A percentile compares a stretch with the other conserved stretches of the same genome.
Evolutionary conservation across 2,329 filamentous ascomycete species (phyloP).

Genomic region (Coniochaeta sp.): DNA sequence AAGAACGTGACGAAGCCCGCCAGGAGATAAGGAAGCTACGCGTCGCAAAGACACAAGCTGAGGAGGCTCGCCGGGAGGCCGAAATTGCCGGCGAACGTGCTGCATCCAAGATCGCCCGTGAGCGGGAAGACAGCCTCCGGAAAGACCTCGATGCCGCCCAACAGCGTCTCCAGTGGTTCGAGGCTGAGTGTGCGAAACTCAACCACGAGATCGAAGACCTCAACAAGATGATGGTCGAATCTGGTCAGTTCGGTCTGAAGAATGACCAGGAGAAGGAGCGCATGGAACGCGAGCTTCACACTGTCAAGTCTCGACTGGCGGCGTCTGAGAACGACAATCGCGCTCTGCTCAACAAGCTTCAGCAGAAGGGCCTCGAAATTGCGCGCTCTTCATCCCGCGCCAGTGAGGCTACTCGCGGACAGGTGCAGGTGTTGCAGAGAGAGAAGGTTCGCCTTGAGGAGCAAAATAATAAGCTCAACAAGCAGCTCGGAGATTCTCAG

Average conservation of each 20-base stretch:
- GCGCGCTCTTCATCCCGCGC: constrained; percentile 82
- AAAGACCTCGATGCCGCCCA: constrained; percentile 77
- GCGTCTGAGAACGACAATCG: constrained; percentile 97
- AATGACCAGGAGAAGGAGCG: constrained; percentile 94
- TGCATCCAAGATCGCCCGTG: constrained; percentile 69
- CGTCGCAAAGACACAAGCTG: constrained; percentile 74
- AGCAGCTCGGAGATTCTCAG: constrained; percentile 81
- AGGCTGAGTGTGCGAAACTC: constrained; percentile 70
- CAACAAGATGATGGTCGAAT: constrained; percentile 80
- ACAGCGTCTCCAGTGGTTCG: constrained; percentile 68
- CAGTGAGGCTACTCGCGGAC: constrained; percentile 73
- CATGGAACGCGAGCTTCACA: constrained; percentile 82
- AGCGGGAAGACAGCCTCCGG: constrained; percentile 70
- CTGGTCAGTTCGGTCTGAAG: constrained; percentile 80
- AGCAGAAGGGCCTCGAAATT: constrained; percentile 95
- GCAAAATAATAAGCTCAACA: constrained; percentile 70
- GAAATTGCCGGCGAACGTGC: constrained; percentile 75
- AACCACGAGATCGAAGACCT: constrained; percentile 77
- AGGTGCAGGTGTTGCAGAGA: constrained; percentile 67
- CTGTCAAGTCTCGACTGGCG: constrained; percentile 78
- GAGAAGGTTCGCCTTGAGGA: constrained; percentile 83
- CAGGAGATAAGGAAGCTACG: constrained; percentile 76
- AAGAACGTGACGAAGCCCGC: constrained; percentile 84
- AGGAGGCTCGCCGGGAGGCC: constrained; percentile 77
- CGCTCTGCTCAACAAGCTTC: constrained; percentile 89